Base-by-base conservation (phyloP, 202 grass and related monocot species). In the Elaeis oleifera region DNA sequence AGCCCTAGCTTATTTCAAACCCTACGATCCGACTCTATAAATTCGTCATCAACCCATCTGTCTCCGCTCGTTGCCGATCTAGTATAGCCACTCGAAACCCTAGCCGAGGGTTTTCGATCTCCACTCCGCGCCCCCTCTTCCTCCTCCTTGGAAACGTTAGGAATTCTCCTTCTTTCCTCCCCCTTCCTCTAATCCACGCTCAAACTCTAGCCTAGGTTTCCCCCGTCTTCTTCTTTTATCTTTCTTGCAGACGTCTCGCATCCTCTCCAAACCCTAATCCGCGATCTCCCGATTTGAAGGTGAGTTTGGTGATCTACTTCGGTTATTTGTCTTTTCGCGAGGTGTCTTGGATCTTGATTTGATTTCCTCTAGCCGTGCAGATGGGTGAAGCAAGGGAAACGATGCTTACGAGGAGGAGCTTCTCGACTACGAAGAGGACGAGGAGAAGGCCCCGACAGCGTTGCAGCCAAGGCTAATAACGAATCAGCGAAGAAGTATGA, bases 341-440 rank as follows among this genome's bases (percentile, higher is more conserved):
- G 19, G 4, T 56, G 5, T 32, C 0, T 27, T 55, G 25, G 18
- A 36, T 61, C 52, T 29, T 44, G 5, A 14, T 11, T n/a, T 61
- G 21, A 39, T 64, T 23, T 0, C 65, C 26, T 18, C 68, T 17
- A 61, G 29, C 11, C 11, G 5, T 20, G 18, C 29, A 86, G 57
- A 95, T 89, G 90, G 90, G 77, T 57, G 90, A 95, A 64, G 77
- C 78, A 29, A 89, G 80, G 75, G 82, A 95, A 79, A 79, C 82
- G 85, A 95, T 58, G 78, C 83, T n/a, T 95, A 95, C 83, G 90
- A 95, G 71, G 90, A 95, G 77, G 85, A 95, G 53, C 90, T 95
- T 14, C 83, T 95, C 68, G 85, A 95, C 80, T 95, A 90, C 50
- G 90, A 95, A 44, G 90, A 95, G 57, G 85, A 95, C 25, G 90